Conservation (phyloP, 2,329 filamentous ascomycete genomes). For the Cordyceps tenuipes region DNA sequence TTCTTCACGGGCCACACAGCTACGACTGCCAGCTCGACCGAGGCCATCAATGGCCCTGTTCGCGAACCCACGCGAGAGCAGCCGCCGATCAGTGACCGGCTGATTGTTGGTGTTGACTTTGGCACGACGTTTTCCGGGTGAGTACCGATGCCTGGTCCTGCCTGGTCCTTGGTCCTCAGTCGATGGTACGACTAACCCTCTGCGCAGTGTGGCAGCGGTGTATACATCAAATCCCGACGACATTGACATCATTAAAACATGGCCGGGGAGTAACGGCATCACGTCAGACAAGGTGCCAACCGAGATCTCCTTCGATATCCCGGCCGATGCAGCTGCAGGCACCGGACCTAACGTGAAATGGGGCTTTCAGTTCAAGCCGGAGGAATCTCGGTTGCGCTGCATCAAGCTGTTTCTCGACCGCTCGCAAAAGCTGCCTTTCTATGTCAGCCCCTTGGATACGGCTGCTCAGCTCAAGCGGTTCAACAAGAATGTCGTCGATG, state of each 20-base stretch:
- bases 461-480: slow-evolving; percentile 66
- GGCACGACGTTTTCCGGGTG: slow-evolving; percentile 77
- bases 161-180: not conserved
- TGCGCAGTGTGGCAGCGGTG: slow-evolving; percentile 52
- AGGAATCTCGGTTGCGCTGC: slow-evolving; percentile 67
- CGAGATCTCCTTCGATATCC: slow-evolving; percentile 57
- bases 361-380: slow-evolving; percentile 76
- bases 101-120: slow-evolving; percentile 75
- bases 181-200: not conserved
- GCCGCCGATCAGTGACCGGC: slow-evolving; percentile 47
- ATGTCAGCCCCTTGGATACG: slow-evolving; percentile 69
- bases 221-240: slow-evolving; percentile 72
- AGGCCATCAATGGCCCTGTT: slow-evolving; percentile 54
- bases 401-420: slow-evolving; percentile 81
- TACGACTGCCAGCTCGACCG: slow-evolving; percentile 47
- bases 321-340: slow-evolving; percentile 22
- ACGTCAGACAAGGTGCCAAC: slow-evolving; percentile 84
- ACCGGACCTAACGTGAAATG: slow-evolving; percentile 53
- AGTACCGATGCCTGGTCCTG: slow-evolving; percentile 23
- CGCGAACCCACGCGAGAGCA: slow-evolving; percentile 47
- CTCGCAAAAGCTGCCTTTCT: slow-evolving; percentile 71
- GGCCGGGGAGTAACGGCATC: slow-evolving; percentile 77
- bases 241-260: slow-evolving; percentile 75
- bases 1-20: slow-evolving; percentile 49
- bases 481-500: slow-evolving; percentile 70